These are phyloP conservation scores for Leccinum subrobustum DNA, from an alignment of 1,284 basidiomycete species.

Conservation along the genomic window DNA sequence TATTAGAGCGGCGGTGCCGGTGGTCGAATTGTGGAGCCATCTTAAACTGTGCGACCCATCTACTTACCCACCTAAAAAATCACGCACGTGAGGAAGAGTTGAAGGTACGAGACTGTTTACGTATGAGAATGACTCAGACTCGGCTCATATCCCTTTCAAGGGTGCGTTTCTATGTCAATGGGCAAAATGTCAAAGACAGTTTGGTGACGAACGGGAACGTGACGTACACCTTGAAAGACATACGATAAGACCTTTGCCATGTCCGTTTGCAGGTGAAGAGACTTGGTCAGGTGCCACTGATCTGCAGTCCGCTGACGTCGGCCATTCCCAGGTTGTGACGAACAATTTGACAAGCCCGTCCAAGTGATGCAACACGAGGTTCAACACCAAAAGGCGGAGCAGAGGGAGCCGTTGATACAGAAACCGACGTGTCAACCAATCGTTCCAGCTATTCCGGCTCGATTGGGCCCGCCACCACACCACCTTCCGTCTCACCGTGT, in stretches of 20 bases:
- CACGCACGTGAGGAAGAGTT: conserved; percentile 42
- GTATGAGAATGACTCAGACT: background rate
- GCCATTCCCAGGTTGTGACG: conserved; percentile 22
- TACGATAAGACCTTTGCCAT: conserved; percentile 29
- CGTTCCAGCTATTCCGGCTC: conserved; percentile 31
- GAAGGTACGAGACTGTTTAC: conserved; percentile 27
- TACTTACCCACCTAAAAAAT: conserved; percentile 49
- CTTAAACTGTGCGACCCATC: conserved; percentile 50
- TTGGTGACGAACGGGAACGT: conserved; percentile 19
- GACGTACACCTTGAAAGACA: conserved; percentile 26
- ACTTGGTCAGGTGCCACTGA: background rate
- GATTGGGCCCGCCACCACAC: conserved; percentile 35
- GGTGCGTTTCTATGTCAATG: conserved; percentile 26
- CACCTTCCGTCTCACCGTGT: conserved; percentile 50
- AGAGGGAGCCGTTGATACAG: conserved; percentile 36
- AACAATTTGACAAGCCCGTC: conserved; percentile 26
- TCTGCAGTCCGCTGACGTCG: conserved; percentile 5
- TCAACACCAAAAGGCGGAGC: conserved; percentile 31
- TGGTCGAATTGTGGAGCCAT: conserved; percentile 59
- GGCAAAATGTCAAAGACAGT: conserved; percentile 21
- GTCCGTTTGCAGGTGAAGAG: conserved; percentile 30
- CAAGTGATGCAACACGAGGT: conserved; percentile 33
- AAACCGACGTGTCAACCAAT: conserved; percentile 39
- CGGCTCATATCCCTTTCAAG: conserved; percentile 12
- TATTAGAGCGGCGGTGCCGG: conserved; percentile 49